Evolutionary conservation across 164 flowering plant genomes (phyloP), one percentile per base, ranked within the genome.

Genomic region (Aristolochia californica): DNA sequence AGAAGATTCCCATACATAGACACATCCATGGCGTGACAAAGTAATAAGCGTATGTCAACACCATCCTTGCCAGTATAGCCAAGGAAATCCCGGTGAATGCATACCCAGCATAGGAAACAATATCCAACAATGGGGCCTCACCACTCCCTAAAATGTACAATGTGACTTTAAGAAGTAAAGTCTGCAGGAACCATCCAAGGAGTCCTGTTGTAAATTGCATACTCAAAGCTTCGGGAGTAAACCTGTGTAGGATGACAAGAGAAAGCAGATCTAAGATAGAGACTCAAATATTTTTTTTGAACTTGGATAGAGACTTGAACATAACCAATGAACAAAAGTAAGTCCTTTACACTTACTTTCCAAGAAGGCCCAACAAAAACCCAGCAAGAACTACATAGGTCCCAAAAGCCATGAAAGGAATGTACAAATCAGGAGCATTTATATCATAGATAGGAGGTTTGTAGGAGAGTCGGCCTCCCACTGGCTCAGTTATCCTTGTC

Each of bases 361-460:
- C 81, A 62, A 66, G 64, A 50, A 78, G 72, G 44, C 85, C 85
- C 76, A 81, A 38, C 5, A 71, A 63, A 49, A 81, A 65, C 22
- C 81, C 81, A 47, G 80, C 79, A 59, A 81, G 77, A 62, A 81
- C 67, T 61, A 81, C 76, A 56, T 81, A 81, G 58, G 85, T 75
- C 47, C 76, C 77, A 70, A 78, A 81, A 53, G 81, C 79, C 85
- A 81, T 81, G 16, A 77, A 70, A 4, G 85, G 85, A 60, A 81
- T 81, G 71, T 81, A 78, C 34, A 81, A 53, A 53, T 81, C 85
- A 15, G 85, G 85, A 40, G 85, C 83, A 73, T 81, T 78, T 26
- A 81, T 81, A 55, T 81, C 85, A 56, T 75, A 77, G 22, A 81
- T 79, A 51, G 85, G 85, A 53, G 85, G 83, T 62, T 78, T 78